These are phyloP conservation scores for Darksidea phi DNA, from an alignment of 495 filamentous ascomycete species.

Conservation along the genomic window DNA sequence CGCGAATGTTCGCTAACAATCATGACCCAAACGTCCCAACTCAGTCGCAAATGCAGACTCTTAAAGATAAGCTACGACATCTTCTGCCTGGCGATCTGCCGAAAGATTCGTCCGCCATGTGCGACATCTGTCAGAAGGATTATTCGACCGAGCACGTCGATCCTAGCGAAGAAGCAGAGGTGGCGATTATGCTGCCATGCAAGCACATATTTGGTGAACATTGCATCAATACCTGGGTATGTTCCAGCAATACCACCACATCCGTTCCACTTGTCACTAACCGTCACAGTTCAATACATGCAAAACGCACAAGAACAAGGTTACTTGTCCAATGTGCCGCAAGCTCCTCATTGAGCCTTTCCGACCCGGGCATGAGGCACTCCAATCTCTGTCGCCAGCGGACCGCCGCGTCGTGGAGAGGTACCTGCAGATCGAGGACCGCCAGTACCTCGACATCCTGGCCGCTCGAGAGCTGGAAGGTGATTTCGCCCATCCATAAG, in stretches of 20 bases:
- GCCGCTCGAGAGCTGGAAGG: constrained; percentile 8
- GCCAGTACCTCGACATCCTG: neutral
- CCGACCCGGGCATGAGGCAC: constrained; percentile 2
- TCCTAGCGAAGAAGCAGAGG: constrained; percentile 31
- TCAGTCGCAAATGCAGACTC: constrained; percentile 16
- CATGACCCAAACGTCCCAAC: constrained; percentile 14
- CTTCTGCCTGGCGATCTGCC: constrained; percentile 29
- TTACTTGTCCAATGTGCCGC: constrained; percentile 36
- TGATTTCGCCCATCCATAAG: constrained; percentile 13
- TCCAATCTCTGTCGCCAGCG: constrained; percentile 1
- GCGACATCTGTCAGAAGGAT: constrained; percentile 37
- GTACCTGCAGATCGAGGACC: neutral
- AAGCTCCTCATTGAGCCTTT: constrained; percentile 20
- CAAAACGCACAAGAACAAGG: constrained; percentile 32
- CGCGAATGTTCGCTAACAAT: neutral
- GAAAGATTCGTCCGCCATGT: constrained; percentile 11
- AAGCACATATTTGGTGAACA: constrained; percentile 36
- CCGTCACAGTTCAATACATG: constrained; percentile 27
- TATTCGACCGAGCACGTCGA: constrained; percentile 20
- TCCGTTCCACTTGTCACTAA: neutral
- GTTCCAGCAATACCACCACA: neutral
- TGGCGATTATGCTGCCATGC: constrained; percentile 34
- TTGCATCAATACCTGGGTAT: constrained; percentile 31
- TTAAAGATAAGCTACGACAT: constrained; percentile 24
- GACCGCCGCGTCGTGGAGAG: neutral